Percentiles rank a stretch among this genome's conserved stretches.
Evolutionary conservation across 2,329 filamentous ascomycete species (phyloP).

Genomic region (Ustilaginoidea virens): DNA sequence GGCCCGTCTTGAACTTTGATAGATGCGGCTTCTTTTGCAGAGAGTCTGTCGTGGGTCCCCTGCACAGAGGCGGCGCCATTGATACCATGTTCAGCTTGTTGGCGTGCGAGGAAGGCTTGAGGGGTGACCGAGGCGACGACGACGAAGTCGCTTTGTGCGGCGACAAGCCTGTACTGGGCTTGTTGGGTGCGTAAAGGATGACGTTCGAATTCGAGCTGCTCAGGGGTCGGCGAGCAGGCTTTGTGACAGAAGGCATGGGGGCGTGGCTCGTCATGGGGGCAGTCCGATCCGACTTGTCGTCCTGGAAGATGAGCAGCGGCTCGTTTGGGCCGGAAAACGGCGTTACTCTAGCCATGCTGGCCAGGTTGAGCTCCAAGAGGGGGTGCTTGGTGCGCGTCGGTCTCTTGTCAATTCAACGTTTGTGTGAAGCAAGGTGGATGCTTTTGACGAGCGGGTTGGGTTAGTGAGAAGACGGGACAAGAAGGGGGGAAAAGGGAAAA

Average conservation of each 20-base stretch:
- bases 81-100: slow-evolving; percentile 51
- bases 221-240: slow-evolving; percentile 31
- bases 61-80: slow-evolving; percentile 47
- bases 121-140: slow-evolving; percentile 45
- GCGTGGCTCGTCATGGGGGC: slow-evolving; percentile 38
- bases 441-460: too few species aligned
- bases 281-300: slow-evolving; percentile 30
- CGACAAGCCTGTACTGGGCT: slow-evolving; percentile 41
- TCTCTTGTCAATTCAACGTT: too few species aligned
- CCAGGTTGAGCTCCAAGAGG: slow-evolving; percentile 15
- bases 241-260: slow-evolving; percentile 36
- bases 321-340: slow-evolving; percentile 29
- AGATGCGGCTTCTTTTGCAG: slow-evolving; percentile 50
- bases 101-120: slow-evolving; percentile 32
- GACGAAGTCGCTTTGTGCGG: slow-evolving; percentile 53
- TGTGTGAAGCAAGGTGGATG: too few species aligned
- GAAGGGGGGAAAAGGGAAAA: too few species aligned
- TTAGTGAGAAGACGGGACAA: too few species aligned
- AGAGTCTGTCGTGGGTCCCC: slow-evolving; percentile 45
- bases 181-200: slow-evolving; percentile 47
- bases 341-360: slow-evolving; percentile 38
- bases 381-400: too few species aligned
- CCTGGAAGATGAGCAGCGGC: slow-evolving; percentile 36
- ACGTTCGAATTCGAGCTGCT: slow-evolving; percentile 43
- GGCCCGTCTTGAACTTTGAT: slow-evolving; percentile 41